Conservation (phyloP, 345 rosid species). For the Carallia brachiata region DNA sequence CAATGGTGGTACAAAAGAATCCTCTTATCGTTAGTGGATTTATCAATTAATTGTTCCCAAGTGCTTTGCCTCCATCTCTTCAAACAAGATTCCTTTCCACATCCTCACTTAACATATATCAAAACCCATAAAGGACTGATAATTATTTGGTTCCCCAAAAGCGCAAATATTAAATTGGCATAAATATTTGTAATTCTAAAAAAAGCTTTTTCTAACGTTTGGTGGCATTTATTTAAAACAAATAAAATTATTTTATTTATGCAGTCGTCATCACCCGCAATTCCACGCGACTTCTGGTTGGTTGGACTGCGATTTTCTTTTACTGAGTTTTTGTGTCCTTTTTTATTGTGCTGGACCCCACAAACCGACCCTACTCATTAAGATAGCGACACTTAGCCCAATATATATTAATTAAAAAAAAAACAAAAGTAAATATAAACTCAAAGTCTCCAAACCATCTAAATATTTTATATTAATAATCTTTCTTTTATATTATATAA, state of each 20-base stretch:
- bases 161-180: conserved; percentile 24
- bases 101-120: too few relatives aligned
- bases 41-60: too few relatives aligned
- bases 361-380: conserved; percentile 37
- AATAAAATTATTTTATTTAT: conserved; percentile 16
- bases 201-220: conserved; percentile 24
- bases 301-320: conserved; percentile 35
- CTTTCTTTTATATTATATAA: too few relatives aligned
- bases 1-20: too few relatives aligned
- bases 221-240: conserved; percentile 16
- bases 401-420: conserved; percentile 4
- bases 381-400: conserved; percentile 54
- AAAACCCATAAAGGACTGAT: not conserved
- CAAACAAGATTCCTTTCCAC: too few relatives aligned
- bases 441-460: too few relatives aligned
- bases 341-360: conserved; percentile 27
- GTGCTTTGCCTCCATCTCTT: too few relatives aligned
- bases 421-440: not conserved
- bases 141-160: conserved; percentile 14
- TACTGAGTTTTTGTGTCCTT: not conserved
- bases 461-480: too few relatives aligned
- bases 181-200: not conserved
- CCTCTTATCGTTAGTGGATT: too few relatives aligned
- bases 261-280: conserved; percentile 31
- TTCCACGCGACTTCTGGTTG: conserved; percentile 57